Evolutionary conservation across 306 rosid genomes (phyloP).

Genomic region (Castanopsis chinensis): DNA sequence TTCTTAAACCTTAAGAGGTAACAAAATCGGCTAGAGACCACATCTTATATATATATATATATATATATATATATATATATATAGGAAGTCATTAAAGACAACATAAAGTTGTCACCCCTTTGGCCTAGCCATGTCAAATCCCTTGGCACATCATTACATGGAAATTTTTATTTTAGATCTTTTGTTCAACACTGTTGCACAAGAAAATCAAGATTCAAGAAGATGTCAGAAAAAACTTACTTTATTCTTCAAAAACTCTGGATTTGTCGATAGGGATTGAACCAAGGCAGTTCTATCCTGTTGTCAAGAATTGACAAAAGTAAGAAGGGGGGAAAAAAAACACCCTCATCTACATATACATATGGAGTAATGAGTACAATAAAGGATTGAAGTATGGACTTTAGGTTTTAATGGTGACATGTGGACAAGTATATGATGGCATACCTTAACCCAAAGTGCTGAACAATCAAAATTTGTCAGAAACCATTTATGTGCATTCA

Average conservation of each 20-base stretch:
- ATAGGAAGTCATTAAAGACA: background rate
- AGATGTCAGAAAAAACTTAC: constrained; percentile 33
- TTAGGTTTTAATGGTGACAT: background rate
- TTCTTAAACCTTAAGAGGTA: no score
- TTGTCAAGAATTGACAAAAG: constrained; percentile 18
- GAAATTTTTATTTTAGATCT: no score
- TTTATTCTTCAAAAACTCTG: constrained; percentile 83
- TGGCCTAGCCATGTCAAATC: background rate
- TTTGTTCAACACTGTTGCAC: no score
- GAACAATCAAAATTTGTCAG: constrained; percentile 94
- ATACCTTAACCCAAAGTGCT: constrained; percentile 89
- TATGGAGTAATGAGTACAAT: background rate
- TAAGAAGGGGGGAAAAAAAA: background rate
- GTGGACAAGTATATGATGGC: background rate
- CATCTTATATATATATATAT: no score
- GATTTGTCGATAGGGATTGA: constrained; percentile 87
- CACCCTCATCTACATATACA: background rate
- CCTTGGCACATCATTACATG: background rate
- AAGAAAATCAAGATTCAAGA: constrained; percentile 8
- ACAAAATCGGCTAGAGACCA: no score
- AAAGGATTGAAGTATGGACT: background rate
- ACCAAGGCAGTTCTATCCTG: constrained; percentile 85
- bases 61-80: no score
- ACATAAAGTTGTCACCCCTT: background rate
- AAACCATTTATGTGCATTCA: constrained; percentile 97